Evolutionary conservation across 2,329 filamentous ascomycete species (phyloP).

Genomic region (Monilinia vaccinii-corymbosi): DNA sequence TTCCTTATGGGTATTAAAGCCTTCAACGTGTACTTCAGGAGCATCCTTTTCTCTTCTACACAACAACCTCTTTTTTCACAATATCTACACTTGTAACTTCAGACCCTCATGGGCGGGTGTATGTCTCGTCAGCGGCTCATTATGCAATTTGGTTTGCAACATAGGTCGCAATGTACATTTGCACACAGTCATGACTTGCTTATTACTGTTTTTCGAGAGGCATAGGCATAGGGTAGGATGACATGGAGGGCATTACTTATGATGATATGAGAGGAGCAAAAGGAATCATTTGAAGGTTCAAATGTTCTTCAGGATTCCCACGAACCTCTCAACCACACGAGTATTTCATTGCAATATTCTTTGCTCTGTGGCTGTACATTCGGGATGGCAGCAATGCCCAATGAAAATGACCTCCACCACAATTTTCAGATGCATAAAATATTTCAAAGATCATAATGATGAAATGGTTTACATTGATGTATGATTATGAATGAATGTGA

Average conservation of each 20-base stretch:
- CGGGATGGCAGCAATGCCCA: slow-evolving; percentile 4
- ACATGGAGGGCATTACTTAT: background rate
- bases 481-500: background rate
- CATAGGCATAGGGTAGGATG: slow-evolving; percentile 3
- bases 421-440: slow-evolving; percentile 1
- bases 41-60: slow-evolving; percentile 21
- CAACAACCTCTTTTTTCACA: slow-evolving; percentile 19
- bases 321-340: background rate
- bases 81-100: slow-evolving; percentile 28
- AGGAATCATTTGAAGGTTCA: background rate
- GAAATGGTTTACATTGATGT: background rate
- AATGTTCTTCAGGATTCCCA: background rate
- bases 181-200: slow-evolving; percentile 18
- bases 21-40: slow-evolving; percentile 17
- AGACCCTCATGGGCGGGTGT: slow-evolving; percentile 24
- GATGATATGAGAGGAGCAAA: background rate
- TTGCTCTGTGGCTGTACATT: slow-evolving; percentile 8
- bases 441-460: background rate
- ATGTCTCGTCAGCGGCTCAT: slow-evolving; percentile 24
- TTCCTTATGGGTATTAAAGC: slow-evolving; percentile 11
- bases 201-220: slow-evolving; percentile 6
- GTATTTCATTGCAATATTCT: slow-evolving; percentile 3
- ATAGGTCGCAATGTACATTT: slow-evolving; percentile 25
- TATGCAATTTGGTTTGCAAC: slow-evolving; percentile 20
- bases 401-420: background rate